Percentiles rank a stretch among this genome's conserved stretches.
These are phyloP conservation scores for Phytophthora melonis DNA, from an alignment of 352 stramenopile species.

Conservation along the genomic window DNA sequence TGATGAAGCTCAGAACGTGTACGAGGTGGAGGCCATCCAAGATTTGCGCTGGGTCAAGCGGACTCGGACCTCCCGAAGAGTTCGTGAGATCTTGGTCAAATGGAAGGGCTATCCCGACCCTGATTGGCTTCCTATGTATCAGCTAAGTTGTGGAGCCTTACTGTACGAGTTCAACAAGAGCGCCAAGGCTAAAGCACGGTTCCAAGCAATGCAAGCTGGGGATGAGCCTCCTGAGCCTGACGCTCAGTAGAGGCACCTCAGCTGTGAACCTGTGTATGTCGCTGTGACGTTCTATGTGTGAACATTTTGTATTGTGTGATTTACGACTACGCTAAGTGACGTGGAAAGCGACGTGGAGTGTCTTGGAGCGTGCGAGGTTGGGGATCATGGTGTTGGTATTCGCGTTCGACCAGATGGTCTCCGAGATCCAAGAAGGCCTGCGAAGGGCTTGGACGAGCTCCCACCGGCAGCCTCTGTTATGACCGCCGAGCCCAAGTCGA, in stretches of 20 bases:
- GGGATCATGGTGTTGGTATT: too few species aligned
- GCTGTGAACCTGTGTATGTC: too few species aligned
- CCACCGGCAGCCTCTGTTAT: too few species aligned
- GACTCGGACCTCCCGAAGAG: not conserved
- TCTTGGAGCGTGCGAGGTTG: too few species aligned
- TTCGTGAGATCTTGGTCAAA: not conserved
- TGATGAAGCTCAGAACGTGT: not conserved
- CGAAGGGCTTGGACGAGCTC: too few species aligned
- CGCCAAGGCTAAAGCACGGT: not conserved
- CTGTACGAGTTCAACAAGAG: conserved; percentile 7
- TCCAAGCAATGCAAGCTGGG: not conserved
- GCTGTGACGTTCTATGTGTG: too few species aligned
- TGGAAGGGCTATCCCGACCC: not conserved
- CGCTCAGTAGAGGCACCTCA: not conserved
- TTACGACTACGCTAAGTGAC: too few species aligned
- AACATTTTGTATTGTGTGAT: too few species aligned
- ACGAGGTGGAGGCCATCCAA: conserved; percentile 2
- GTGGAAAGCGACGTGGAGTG: too few species aligned
- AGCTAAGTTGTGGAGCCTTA: not conserved
- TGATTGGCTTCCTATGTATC: not conserved
- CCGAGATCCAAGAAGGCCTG: too few species aligned
- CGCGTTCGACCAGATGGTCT: too few species aligned
- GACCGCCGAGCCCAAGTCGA: too few species aligned
- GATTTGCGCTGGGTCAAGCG: conserved; percentile 4
- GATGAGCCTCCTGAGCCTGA: not conserved